Evolutionary conservation across 2,329 filamentous ascomycete species (phyloP).

Genomic region (Alternaria triticina): DNA sequence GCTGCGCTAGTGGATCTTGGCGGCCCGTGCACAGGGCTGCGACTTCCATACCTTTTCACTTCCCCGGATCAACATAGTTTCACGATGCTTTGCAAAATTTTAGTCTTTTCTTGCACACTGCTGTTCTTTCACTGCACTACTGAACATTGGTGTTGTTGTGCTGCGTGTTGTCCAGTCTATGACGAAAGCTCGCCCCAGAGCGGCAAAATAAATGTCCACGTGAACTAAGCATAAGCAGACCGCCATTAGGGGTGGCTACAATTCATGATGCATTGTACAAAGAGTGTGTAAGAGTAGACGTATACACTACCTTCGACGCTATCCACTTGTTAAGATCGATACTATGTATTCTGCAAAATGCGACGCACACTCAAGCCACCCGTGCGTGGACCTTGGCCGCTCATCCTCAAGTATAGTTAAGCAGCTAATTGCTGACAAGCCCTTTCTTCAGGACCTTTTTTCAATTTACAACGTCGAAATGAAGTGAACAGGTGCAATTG

Average conservation of each 20-base stretch:
- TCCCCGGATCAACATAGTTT: neutral
- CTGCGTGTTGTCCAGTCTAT: neutral
- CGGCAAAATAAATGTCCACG: constrained; percentile 2
- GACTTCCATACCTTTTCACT: neutral
- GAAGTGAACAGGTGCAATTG: neutral
- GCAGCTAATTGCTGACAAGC: neutral
- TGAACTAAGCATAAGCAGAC: neutral
- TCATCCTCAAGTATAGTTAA: neutral
- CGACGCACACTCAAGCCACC: neutral
- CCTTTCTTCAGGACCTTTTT: too few species aligned
- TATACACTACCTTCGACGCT: neutral
- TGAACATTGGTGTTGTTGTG: neutral
- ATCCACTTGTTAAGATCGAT: neutral
- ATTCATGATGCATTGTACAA: neutral
- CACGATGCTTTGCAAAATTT: neutral
- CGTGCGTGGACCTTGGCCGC: neutral
- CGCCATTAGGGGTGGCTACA: neutral
- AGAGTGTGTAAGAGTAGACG: neutral
- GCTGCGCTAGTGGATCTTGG: neutral
- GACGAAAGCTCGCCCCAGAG: neutral
- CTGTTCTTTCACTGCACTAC: neutral
- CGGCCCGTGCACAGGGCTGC: constrained; percentile 1
- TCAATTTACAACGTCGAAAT: neutral
- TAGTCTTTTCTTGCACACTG: neutral
- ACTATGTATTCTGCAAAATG: neutral